Conservation (phyloP, 2,329 filamentous ascomycete genomes). For the Tolypocladium nubicola region DNA sequence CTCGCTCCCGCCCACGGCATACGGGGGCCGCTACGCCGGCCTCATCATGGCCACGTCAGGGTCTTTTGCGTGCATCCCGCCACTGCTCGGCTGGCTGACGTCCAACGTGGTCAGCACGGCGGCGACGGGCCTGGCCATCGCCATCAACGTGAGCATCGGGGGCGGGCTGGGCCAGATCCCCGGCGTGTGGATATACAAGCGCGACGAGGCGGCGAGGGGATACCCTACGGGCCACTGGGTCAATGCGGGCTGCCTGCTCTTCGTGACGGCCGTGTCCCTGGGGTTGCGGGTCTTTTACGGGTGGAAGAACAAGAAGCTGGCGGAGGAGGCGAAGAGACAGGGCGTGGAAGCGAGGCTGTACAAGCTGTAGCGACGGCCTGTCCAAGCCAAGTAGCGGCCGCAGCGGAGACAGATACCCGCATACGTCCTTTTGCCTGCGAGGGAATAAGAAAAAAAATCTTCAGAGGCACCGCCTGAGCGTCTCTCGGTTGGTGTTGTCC, state of each 20-base stretch:
- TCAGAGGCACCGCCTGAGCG: too few species aligned
- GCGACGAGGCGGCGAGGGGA: constrained; percentile 44
- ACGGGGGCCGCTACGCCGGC: constrained; percentile 53
- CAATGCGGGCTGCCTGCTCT: constrained; percentile 49
- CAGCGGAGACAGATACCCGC: neutral
- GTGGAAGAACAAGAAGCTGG: constrained; percentile 28
- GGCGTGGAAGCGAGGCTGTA: constrained; percentile 27
- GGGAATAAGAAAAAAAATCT: too few species aligned
- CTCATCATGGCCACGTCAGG: constrained; percentile 58
- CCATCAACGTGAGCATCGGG: constrained; percentile 55
- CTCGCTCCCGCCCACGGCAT: constrained; percentile 48
- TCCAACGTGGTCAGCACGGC: constrained; percentile 57
- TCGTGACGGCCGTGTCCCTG: constrained; percentile 41
- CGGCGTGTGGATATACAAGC: constrained; percentile 65
- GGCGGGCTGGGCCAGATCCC: constrained; percentile 61
- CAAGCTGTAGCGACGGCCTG: constrained; percentile 20
- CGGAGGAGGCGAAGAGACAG: constrained; percentile 16
- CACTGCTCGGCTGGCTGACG: constrained; percentile 60
- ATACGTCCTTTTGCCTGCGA: too few species aligned
- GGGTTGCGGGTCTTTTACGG: constrained; percentile 46
- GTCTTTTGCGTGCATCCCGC: constrained; percentile 58
- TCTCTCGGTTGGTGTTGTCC: neutral
- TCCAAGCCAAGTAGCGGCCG: neutral
- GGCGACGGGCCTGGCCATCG: constrained; percentile 57
- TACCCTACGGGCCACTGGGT: constrained; percentile 64